Percentiles rank a stretch among this genome's conserved stretches.
These are phyloP conservation scores for Teunomyces pallodes DNA, from an alignment of 805 yeast genomes.

Conservation along the genomic window DNA sequence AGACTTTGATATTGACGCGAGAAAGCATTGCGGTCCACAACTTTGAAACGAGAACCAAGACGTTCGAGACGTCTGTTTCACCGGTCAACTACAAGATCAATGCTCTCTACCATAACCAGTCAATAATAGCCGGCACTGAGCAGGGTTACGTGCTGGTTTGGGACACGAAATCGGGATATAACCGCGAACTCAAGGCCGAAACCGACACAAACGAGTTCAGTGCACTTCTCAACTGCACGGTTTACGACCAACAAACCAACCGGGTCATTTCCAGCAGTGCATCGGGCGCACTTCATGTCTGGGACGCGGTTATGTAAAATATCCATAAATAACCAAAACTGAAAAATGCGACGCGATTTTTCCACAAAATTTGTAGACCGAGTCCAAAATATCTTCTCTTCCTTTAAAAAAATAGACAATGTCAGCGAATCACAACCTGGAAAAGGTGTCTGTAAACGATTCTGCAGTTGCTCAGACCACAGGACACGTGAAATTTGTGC, in stretches of 20 bases:
- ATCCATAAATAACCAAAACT: background rate
- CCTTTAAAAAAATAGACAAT: background rate
- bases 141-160: slow-evolving; percentile 17
- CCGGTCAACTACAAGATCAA: slow-evolving; percentile 8
- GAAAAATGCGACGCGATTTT: background rate
- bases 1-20: background rate
- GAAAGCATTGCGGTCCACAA: background rate
- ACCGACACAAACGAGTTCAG: background rate
- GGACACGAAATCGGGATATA: background rate
- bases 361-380: background rate
- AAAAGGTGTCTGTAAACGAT: background rate
- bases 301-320: slow-evolving; percentile 19
- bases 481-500: background rate
- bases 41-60: background rate
- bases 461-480: background rate
- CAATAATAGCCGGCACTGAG: slow-evolving; percentile 17
- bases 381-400: background rate
- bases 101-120: slow-evolving; percentile 2
- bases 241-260: slow-evolving; percentile 8
- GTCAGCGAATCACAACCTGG: background rate
- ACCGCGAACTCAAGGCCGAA: background rate
- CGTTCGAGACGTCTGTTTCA: background rate
- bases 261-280: slow-evolving; percentile 18
- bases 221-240: background rate
- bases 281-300: slow-evolving; percentile 18